Evolutionary conservation across 108 stramenopile species (phyloP).

Genomic region (Halocafeteria seosinensis): DNA sequence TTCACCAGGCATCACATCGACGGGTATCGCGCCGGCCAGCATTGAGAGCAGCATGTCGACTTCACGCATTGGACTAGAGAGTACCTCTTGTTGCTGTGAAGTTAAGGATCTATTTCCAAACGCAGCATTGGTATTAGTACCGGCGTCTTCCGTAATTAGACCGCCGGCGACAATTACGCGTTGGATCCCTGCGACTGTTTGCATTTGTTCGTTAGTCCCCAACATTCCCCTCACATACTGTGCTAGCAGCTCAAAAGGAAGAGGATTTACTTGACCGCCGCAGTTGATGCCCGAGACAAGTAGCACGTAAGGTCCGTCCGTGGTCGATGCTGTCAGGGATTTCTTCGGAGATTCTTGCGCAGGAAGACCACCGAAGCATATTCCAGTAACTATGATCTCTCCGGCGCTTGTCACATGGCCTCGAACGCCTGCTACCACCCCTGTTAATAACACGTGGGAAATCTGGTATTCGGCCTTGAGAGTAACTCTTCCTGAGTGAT

Average conservation of each 20-base stretch:
- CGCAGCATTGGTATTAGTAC: neutral
- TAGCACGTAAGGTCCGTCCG: no score
- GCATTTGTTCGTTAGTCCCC: neutral
- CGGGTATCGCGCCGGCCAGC: conserved; percentile 22
- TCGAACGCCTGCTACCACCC: conserved; percentile 20
- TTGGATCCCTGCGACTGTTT: conserved; percentile 2
- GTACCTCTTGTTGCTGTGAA: conserved; percentile 5
- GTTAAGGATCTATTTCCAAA: neutral
- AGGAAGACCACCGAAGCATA: conserved; percentile 17
- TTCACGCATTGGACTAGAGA: conserved; percentile 18
- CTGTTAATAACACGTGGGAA: conserved; percentile 2
- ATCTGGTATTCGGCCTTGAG: neutral
- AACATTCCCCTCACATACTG: conserved; percentile 13
- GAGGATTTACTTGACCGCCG: conserved; percentile 13
- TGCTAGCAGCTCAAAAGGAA: conserved; percentile 10
- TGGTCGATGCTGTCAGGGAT: no score
- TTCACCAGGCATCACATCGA: conserved; percentile 33
- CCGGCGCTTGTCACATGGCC: conserved; percentile 18
- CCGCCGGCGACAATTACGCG: conserved; percentile 17
- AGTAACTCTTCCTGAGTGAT: conserved; percentile 12
- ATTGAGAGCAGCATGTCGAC: conserved; percentile 18
- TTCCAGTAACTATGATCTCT: conserved; percentile 13
- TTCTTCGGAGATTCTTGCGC: no score
- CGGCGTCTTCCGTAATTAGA: neutral
- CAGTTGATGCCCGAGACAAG: conserved; percentile 8